A percentile compares a stretch with the other conserved stretches of the same genome.
phyloP scores from a whole-genome alignment of 2,329 filamentous ascomycete species.

The Trichocomaceae sp. region DNA sequence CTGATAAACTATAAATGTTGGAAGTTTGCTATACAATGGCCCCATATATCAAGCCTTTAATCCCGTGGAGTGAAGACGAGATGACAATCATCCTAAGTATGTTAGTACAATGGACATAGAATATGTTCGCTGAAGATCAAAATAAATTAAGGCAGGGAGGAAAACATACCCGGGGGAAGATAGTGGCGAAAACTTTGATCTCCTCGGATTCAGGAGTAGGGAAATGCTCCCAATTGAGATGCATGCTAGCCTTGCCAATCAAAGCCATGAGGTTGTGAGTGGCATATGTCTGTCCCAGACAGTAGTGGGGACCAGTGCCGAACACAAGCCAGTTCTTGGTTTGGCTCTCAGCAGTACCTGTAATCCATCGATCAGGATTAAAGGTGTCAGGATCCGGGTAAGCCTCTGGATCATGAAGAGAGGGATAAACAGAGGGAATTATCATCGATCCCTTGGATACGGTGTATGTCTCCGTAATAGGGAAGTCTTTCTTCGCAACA shows the following conservation, averaged over 20 bases:
- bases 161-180: conserved; percentile 80
- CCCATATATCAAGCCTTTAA: conserved; percentile 18
- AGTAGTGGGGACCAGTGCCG: conserved; percentile 93
- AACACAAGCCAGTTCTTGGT: conserved; percentile 98
- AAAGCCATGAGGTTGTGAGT: conserved; percentile 81
- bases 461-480: conserved; percentile 81
- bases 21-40: background rate
- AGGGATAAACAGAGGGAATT: conserved; percentile 82
- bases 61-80: conserved; percentile 58
- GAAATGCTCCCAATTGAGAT: conserved; percentile 85
- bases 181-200: conserved; percentile 97
- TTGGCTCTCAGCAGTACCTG: conserved; percentile 79
- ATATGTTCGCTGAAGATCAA: no score
- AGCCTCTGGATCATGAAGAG: conserved; percentile 85
- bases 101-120: conserved; percentile 15
- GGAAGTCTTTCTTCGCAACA: conserved; percentile 89
- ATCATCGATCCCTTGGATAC: conserved; percentile 93
- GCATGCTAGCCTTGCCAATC: conserved; percentile 81
- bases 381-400: conserved; percentile 86
- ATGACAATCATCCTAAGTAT: conserved; percentile 68
- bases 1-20: conserved; percentile 1
- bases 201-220: conserved; percentile 78
- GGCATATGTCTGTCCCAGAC: conserved; percentile 87
- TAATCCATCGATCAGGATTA: conserved; percentile 86
- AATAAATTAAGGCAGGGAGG: background rate